Evolutionary conservation across 306 rosid species (phyloP), one percentile per base, ranked within the genome.

Genomic region (Hippophae rhamnoides): DNA sequence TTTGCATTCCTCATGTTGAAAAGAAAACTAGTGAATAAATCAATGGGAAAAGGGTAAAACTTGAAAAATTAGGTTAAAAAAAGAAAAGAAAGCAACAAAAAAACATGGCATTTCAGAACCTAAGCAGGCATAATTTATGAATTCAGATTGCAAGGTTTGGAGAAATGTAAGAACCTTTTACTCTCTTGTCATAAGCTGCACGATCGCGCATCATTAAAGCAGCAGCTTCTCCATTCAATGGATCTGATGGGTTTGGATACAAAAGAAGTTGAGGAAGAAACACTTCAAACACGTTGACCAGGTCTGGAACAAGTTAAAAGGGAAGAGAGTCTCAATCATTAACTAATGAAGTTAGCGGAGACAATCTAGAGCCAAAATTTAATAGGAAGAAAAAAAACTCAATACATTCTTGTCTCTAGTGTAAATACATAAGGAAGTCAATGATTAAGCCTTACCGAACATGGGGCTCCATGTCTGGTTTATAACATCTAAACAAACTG

Each of bases 391-490:
- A 58, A 47, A 63, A 54, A 43, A 23, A 18, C 58, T 43, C 45
- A 61, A 62, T 26, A 53, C 42, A 27, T 14, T 38, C 3, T 11
- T 41, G 45, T n/a, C 9, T 14, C 65, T 56, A 43, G 13, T 55
- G 52, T 14, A 51, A 31, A 55, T 41, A 31, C 46, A 49, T 46
- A 49, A 64, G 56, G 25, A 66, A 67, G 43, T n/a, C 3, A 57
- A 27, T 63, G 61, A 41, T n/a, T 62, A 47, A 56, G 69, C 72
- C 66, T n/a, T 66, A 84, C 97, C 97, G 74, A 77, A 90, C 95
- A 86, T 84, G 41, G 97, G 97, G 78, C 94, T 90, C 97, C 97
- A 90, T 45, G 81, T 84, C 81, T 90, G 86, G 76, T 84, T 90
- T 69, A 90, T 82, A 76, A 90, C 97, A 75, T 90, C 95, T 57